phyloP scores from a whole-genome alignment of 1,284 basidiomycete genomes.

The Melampsora americana region DNA sequence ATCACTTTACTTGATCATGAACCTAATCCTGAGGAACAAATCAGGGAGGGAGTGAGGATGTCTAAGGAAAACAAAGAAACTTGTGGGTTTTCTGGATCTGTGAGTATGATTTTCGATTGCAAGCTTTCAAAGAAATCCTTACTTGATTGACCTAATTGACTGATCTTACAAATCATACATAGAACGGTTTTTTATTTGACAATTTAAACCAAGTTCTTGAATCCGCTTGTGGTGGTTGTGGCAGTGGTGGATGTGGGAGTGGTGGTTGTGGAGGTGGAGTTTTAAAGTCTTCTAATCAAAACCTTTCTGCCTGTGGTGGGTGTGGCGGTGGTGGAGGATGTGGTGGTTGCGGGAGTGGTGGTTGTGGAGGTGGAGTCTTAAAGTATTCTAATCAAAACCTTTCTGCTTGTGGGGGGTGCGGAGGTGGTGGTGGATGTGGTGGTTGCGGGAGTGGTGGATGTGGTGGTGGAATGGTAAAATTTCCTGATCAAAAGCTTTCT shows the following conservation, averaged over 20 bases:
- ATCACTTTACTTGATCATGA: constrained; percentile 4
- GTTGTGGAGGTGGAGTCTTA: not conserved
- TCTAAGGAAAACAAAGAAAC: not conserved
- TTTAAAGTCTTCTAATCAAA: not conserved
- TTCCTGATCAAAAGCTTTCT: not conserved
- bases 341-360: not conserved
- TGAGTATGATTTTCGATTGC: not conserved
- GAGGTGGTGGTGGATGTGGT: not conserved
- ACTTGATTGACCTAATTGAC: not conserved
- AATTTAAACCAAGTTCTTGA: not conserved
- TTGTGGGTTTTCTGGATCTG: not conserved
- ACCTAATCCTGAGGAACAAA: not conserved
- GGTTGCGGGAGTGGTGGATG: not conserved
- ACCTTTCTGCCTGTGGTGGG: not conserved
- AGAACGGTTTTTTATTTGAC: not conserved
- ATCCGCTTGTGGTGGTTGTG: constrained; percentile 5
- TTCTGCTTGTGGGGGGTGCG: constrained; percentile 1
- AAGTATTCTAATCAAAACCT: not conserved
- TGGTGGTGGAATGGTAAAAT: not conserved
- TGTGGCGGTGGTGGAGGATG: not conserved
- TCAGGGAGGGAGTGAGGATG: not conserved
- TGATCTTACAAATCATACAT: not conserved
- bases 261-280: constrained; percentile 5
- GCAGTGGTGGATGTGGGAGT: not conserved
- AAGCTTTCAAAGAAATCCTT: not conserved